Percentiles rank a stretch among this genome's conserved stretches.
These are phyloP conservation scores for Nakazawaea molendinolei DNA, from an alignment of 805 yeast species.

Conservation along the genomic window DNA sequence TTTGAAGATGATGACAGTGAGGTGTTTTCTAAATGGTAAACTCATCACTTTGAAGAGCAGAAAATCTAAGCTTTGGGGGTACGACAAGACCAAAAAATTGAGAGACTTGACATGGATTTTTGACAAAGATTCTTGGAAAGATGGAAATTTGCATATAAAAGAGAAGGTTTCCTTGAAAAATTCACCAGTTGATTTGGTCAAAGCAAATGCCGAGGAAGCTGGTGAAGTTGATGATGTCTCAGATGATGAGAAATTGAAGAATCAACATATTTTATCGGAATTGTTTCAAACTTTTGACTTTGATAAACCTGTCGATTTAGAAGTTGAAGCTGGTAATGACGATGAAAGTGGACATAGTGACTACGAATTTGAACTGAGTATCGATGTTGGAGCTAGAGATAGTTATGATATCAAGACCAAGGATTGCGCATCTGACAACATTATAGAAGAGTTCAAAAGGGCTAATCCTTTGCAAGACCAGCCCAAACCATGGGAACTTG, in stretches of 20 bases:
- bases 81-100: constrained; percentile 56
- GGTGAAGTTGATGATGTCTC: constrained; percentile 29
- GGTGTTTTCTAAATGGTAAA: constrained; percentile 54
- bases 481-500: neutral
- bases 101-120: constrained; percentile 61
- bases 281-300: constrained; percentile 44
- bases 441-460: constrained; percentile 24
- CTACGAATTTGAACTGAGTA: constrained; percentile 38
- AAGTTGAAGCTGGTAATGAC: constrained; percentile 38
- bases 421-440: constrained; percentile 3
- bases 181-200: constrained; percentile 1
- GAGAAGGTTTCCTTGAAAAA: constrained; percentile 36
- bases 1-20: constrained; percentile 50
- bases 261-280: constrained; percentile 38
- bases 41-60: constrained; percentile 50
- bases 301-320: constrained; percentile 49
- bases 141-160: constrained; percentile 71
- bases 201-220: constrained; percentile 12
- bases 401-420: constrained; percentile 29
- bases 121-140: constrained; percentile 66
- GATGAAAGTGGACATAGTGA: constrained; percentile 26
- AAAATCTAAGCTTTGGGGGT: constrained; percentile 89
- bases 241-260: constrained; percentile 36
- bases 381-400: constrained; percentile 25
- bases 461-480: constrained; percentile 16